A percentile compares a stretch with the other conserved stretches of the same genome.
Evolutionary conservation across 768 basidiomycete genomes (phyloP).

Genomic region (Suillus ampliporus): DNA sequence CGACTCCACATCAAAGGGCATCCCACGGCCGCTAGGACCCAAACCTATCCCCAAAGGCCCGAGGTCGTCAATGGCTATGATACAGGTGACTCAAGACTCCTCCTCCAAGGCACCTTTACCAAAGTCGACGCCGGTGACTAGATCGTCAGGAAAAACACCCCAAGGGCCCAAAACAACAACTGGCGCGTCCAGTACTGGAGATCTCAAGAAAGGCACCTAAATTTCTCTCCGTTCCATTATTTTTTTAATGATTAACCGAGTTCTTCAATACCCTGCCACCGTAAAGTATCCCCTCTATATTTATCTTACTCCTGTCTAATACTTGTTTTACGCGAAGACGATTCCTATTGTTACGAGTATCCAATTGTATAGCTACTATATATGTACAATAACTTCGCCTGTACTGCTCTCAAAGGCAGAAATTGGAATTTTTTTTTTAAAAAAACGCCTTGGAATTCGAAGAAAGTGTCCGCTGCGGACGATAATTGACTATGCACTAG

Average conservation of each 20-base stretch:
- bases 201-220: conserved; percentile 1
- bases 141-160: neutral
- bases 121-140: neutral
- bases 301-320: neutral
- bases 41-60: neutral
- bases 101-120: neutral
- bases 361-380: neutral
- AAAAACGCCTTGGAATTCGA: no score
- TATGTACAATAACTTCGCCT: neutral
- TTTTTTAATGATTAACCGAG: neutral
- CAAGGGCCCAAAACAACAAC: neutral
- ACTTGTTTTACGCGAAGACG: neutral
- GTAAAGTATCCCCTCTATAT: neutral
- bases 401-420: no score
- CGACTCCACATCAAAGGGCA: neutral
- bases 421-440: no score
- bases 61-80: neutral
- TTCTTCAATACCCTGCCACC: neutral
- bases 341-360: neutral
- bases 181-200: neutral
- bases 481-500: no score
- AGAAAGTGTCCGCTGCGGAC: no score
- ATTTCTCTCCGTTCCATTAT: neutral
- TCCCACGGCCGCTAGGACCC: neutral
- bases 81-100: neutral